Conservation (phyloP, 306 rosid genomes). For the Macrotyloma uniflorum region DNA sequence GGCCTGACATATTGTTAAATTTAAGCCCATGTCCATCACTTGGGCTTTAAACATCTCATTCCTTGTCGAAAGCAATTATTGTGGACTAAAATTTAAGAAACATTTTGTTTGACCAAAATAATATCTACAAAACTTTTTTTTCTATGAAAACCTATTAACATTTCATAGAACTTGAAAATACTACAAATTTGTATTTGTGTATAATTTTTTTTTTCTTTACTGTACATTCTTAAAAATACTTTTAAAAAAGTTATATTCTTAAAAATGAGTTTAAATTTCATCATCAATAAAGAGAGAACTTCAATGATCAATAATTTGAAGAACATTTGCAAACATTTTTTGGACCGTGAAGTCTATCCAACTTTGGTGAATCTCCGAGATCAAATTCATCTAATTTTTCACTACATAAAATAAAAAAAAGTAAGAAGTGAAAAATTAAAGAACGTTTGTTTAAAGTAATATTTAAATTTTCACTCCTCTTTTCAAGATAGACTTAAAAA, state of each 20-base stretch:
- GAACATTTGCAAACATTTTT: neutral
- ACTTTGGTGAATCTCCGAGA: too few relatives aligned
- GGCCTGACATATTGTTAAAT: too few relatives aligned
- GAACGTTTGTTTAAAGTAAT: neutral
- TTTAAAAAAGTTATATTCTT: too few relatives aligned
- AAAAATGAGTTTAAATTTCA: neutral
- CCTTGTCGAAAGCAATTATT: neutral
- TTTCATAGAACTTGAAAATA: neutral
- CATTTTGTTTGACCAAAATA: neutral
- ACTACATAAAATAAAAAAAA: neutral
- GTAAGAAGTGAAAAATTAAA: neutral
- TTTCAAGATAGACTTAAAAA: neutral
- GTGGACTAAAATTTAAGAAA: neutral
- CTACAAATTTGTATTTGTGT: neutral
- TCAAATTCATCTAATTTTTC: neutral
- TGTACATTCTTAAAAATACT: neutral
- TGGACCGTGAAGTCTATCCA: neutral
- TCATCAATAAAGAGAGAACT: neutral
- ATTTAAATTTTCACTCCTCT: neutral
- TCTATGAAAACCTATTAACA: neutral
- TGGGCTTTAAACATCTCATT: conserved; percentile 3
- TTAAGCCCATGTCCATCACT: neutral
- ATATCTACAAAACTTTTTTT: neutral
- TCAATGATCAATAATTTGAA: neutral
- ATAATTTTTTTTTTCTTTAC: neutral